Evolutionary conservation across 805 yeast species (phyloP), one percentile per base, ranked within the genome.

Genomic region (Suhomyces sp.): DNA sequence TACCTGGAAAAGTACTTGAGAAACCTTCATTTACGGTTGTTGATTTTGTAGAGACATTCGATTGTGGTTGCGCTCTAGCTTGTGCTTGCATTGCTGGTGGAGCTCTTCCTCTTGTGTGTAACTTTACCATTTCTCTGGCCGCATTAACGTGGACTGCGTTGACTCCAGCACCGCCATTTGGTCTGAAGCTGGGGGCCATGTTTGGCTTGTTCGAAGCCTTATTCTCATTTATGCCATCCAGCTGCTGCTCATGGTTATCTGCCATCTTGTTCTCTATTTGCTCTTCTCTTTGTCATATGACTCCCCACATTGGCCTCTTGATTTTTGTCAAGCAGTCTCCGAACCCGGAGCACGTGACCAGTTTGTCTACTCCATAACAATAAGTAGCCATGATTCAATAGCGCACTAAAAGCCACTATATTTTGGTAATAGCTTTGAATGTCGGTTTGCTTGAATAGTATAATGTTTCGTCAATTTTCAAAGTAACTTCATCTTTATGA

Each of bases 91-190:
- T 24, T 35, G 47, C 23, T 19, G 48, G 45, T 41, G 65, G 61
- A 5, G 35, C 47, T 53, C 86, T 64, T 8, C 78, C 77, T 49
- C 76, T 70, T 0, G 83, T 76, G 38, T 83, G 82, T 46, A 78
- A 51, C 33, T 62, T 61, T 46, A 79, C 84, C 84, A 87, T 78
- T 58, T 85, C 84, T 52, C 91, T 73, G 2, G 93, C 93, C 26
- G 80, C 67, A 55, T 76, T 76, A 4, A 86, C 73, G 55, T 84
- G 85, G 3, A 83, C 71, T 0, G 86, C 82, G 36, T 76, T 73
- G 31, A 86, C 81, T 3, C 86, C 82, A 10, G 51, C 46, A 22
- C 49, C 23, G n/a, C 45, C 47, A 42, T 38, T 17, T 13, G 52
- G 48, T 22, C 23, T 22, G 6, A 46, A 23, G 27, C 36, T 49